Evolutionary conservation across 768 basidiomycete species (phyloP).

Genomic region (Lactarius evosmus): DNA sequence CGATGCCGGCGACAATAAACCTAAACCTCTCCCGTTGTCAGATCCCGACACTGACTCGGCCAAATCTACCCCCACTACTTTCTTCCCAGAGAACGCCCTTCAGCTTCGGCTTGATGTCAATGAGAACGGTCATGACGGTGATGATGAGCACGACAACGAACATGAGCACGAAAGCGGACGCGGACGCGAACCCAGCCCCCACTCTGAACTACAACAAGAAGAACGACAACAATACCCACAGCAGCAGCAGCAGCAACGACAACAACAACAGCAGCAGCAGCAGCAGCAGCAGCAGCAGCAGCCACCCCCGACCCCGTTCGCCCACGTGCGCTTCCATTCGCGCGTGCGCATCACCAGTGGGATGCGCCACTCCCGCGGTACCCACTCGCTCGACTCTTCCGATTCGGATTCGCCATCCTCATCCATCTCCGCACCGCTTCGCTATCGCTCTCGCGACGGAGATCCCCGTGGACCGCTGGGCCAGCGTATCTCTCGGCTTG

Average conservation of each 20-base stretch:
- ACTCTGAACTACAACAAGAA: background rate
- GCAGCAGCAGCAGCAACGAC: background rate
- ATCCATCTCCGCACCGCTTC: constrained; percentile 78
- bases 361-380: constrained; percentile 46
- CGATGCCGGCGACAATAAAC: background rate
- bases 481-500: constrained; percentile 45
- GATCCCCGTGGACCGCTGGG: constrained; percentile 60
- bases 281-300: background rate
- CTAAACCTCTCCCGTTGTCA: background rate
- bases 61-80: background rate
- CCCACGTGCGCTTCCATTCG: constrained; percentile 63
- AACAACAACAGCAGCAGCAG: background rate
- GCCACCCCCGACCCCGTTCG: constrained; percentile 18
- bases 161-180: background rate
- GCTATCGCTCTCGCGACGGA: constrained; percentile 48
- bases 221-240: background rate
- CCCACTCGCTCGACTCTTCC: constrained; percentile 22
- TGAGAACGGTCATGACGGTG: constrained; percentile 15
- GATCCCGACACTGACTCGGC: background rate
- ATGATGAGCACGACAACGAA: constrained; percentile 17
- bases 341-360: constrained; percentile 78
- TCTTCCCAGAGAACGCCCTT: background rate
- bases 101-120: constrained; percentile 4
- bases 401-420: constrained; percentile 50
- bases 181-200: background rate